Evolutionary conservation across 805 yeast genomes (phyloP).

Genomic region (Deakozyma indianensis): DNA sequence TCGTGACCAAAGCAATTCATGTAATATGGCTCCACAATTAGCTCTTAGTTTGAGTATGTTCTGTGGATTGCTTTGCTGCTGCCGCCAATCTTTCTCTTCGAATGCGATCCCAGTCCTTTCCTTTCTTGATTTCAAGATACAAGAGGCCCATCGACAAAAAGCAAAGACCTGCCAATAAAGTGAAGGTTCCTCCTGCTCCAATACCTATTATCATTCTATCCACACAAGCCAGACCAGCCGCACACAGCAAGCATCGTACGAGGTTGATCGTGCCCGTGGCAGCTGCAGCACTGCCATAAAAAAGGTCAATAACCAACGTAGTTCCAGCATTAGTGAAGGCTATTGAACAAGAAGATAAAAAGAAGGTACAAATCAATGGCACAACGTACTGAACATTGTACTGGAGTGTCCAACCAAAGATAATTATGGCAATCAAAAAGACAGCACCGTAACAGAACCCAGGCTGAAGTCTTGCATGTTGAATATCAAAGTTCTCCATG

Average conservation of each 20-base stretch:
- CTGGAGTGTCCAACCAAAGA: constrained; percentile 65
- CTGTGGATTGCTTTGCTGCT: too few species aligned
- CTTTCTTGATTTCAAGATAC: not conserved
- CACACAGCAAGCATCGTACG: constrained; percentile 58
- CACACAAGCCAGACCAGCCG: constrained; percentile 54
- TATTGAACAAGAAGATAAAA: constrained; percentile 45
- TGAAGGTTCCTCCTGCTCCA: constrained; percentile 64
- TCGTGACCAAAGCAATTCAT: too few species aligned
- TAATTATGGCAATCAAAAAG: constrained; percentile 27
- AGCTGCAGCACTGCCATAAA: constrained; percentile 56
- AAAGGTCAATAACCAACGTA: constrained; percentile 63
- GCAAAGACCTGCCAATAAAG: constrained; percentile 43
- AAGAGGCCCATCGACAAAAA: not conserved
- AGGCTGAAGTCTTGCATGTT: constrained; percentile 39
- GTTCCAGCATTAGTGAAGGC: constrained; percentile 43
- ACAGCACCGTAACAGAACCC: constrained; percentile 29
- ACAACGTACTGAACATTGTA: constrained; percentile 33
- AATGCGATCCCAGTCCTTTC: not conserved
- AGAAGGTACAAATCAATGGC: constrained; percentile 42
- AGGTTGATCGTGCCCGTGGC: constrained; percentile 63
- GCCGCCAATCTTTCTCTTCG: not conserved
- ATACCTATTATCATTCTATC: constrained; percentile 41
- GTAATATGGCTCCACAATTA: too few species aligned
- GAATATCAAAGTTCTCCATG: constrained; percentile 36
- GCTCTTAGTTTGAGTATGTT: too few species aligned